A percentile compares a stretch with the other conserved stretches of the same genome.
Conservation (phyloP, 2,329 filamentous ascomycete species). For the Alternaria triticimaculans region DNA sequence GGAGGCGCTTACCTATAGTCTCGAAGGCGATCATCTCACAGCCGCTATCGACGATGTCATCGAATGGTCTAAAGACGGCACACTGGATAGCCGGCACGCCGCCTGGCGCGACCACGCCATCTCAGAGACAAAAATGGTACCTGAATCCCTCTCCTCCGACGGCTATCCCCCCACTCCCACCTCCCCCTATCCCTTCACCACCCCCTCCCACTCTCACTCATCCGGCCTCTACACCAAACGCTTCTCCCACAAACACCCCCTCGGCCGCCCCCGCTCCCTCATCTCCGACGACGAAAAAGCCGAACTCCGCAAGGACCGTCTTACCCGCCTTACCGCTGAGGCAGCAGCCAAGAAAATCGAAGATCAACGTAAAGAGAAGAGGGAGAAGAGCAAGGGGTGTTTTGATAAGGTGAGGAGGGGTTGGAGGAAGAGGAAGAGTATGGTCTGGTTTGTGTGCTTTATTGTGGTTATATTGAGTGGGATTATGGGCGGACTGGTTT, state of each 20-base stretch:
- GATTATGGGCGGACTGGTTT: not conserved
- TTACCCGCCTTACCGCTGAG: not conserved
- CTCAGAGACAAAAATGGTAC: not conserved
- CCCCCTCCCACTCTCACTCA: too few relatives aligned
- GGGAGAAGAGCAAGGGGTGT: not conserved
- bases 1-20: not conserved
- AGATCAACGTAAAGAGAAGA: not conserved
- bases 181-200: too few relatives aligned
- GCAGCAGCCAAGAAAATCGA: not conserved
- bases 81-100: not conserved
- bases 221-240: conserved; percentile 1
- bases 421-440: not conserved
- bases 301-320: not conserved
- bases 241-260: not conserved
- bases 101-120: not conserved
- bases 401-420: not conserved
- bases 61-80: not conserved
- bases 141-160: not conserved
- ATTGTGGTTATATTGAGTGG: not conserved
- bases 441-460: not conserved
- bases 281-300: not conserved
- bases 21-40: not conserved
- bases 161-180: not conserved
- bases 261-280: not conserved
- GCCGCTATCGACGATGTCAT: not conserved